Evolutionary conservation across 768 basidiomycete species (phyloP), one percentile per base, ranked within the genome.

Genomic region (Leccinellum rugosiceps): DNA sequence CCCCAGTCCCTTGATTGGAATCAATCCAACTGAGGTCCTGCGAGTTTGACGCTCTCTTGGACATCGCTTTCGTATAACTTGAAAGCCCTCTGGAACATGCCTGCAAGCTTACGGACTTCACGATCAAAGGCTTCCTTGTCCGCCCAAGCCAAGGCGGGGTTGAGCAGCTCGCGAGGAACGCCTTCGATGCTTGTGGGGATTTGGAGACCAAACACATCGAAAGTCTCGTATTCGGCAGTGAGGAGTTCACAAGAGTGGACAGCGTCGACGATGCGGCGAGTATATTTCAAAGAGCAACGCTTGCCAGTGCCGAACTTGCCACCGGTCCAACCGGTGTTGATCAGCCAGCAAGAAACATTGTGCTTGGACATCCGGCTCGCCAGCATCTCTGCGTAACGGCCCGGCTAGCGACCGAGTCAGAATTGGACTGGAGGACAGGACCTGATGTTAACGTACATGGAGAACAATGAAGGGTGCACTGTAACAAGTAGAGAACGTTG

Each of bases 401-500:
- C 84, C 46, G 94, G 94, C 86, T 88, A 63, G 34, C n/a, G 52
- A 4, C 35, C 30, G 14, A 50, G 44, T 50, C 34, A 68, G 58
- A 59, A 47, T 17, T 9, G 10, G 35, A 10, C 7, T 10, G 11
- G 21, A 43, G 59, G 23, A 41, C 47, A 48, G 8, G 17, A 17
- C 13, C 6, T 21, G 47, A 35, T 8, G 32, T 52, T 25, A 30
- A 75, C 85, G 41, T 70, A 88, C 86, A 75, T 97, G 96, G 55
- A 97, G 90, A 64, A 98, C 88, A 72, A 99, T 98, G 84, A 99
- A 98, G n/a, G 97, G 97, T 43, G 95, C 94, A 64, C 90, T 91
- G 83, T 98, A 99, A 76, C 97, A 98, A 31, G 95, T 98, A 19
- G 94, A 97, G 84, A 99, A 99, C 43, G 97, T 98, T 23, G 97